Percentiles rank a stretch among this genome's conserved stretches.
Conservation (phyloP, 192 early-diverging fungal species). For the Entomortierella parvispora region DNA sequence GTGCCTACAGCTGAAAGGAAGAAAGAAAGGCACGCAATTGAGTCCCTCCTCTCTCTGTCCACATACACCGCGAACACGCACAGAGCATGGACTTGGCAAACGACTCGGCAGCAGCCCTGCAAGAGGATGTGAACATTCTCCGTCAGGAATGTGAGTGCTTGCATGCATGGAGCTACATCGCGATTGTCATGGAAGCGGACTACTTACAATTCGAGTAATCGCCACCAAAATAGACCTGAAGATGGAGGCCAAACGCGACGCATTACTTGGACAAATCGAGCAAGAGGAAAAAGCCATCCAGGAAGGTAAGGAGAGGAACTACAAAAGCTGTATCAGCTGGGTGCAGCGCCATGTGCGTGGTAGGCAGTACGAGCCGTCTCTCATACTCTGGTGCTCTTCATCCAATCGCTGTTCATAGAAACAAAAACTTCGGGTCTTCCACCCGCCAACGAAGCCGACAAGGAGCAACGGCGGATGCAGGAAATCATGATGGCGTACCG, state of each 20-base stretch:
- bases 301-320: conserved; percentile 11
- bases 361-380: not conserved
- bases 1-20: no score
- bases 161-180: no score
- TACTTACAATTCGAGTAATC: not conserved
- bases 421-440: not conserved
- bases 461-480: conserved; percentile 31
- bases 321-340: no score
- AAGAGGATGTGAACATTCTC: conserved; percentile 39
- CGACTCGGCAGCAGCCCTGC: conserved; percentile 12
- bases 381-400: not conserved
- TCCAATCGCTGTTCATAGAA: conserved; percentile 9
- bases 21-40: not conserved
- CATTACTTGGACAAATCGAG: conserved; percentile 25
- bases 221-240: conserved; percentile 9
- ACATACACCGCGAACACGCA: not conserved
- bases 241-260: conserved; percentile 25
- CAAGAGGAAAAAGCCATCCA: conserved; percentile 18
- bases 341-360: no score
- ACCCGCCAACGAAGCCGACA: conserved; percentile 1
- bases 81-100: conserved; percentile 8
- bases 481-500: conserved; percentile 44
- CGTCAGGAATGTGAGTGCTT: conserved; percentile 21
- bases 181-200: not conserved
- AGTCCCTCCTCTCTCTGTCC: not conserved